These are phyloP conservation scores for Solidago caesia DNA, from an alignment of 129 eudicot species.

Conservation along the genomic window DNA sequence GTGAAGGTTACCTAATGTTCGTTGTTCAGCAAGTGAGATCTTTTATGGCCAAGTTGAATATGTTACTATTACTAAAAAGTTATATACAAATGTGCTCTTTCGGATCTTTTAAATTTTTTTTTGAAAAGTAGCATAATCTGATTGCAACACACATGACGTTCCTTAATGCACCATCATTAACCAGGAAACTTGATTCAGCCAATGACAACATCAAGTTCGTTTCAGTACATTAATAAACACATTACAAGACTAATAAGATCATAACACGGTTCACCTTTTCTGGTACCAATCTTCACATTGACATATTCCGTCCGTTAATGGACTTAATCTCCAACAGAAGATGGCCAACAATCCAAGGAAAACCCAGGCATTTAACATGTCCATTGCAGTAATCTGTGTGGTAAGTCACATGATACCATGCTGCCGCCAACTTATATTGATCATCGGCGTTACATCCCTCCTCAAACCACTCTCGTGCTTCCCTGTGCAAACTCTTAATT, in stretches of 20 bases:
- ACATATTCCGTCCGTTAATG: conserved; percentile 31
- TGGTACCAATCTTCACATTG: conserved; percentile 5
- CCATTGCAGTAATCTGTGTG: conserved; percentile 51
- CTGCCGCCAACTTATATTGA: conserved; percentile 59
- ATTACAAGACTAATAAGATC: conserved; percentile 19
- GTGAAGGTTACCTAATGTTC: too few relatives aligned
- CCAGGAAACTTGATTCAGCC: not conserved
- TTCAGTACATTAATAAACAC: conserved; percentile 22
- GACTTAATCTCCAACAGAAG: conserved; percentile 56
- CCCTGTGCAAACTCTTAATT: conserved; percentile 59
- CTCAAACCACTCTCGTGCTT: conserved; percentile 71
- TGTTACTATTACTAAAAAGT: too few relatives aligned
- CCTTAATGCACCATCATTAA: not conserved
- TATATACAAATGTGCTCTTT: too few relatives aligned
- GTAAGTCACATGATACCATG: conserved; percentile 90
- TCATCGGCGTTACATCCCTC: conserved; percentile 44
- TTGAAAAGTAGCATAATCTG: not conserved
- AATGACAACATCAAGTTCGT: conserved; percentile 7
- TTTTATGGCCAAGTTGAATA: too few relatives aligned
- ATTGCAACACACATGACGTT: not conserved
- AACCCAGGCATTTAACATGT: conserved; percentile 58
- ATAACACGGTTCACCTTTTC: conserved; percentile 10
- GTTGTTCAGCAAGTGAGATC: too few relatives aligned
- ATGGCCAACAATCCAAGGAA: conserved; percentile 88
- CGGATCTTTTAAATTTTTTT: not conserved